Evolutionary conservation across 208 protist genomes (phyloP), one percentile per base, ranked within the genome.

Genomic region (Paratrypanosoma confusum): DNA sequence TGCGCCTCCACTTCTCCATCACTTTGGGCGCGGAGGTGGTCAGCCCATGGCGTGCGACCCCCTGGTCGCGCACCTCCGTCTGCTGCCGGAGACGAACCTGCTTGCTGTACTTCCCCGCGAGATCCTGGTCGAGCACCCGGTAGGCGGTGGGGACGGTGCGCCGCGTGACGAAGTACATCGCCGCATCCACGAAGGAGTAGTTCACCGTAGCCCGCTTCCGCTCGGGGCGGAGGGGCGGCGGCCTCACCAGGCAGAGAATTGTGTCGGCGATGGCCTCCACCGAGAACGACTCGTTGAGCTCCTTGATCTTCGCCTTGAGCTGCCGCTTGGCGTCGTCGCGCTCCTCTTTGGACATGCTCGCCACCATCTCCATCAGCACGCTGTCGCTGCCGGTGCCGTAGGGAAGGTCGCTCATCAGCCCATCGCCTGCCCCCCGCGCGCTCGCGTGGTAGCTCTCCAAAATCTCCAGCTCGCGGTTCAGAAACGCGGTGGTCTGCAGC

Each of bases 41-140:
- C 20, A 90, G 66, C 4, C 81, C 81, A n/a, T 48, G 56, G 48
- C 83, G 84, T 37, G 65, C 71, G 33, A 85, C 36, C 5, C 71
- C 71, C n/a, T 65, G 59, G 11, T 62, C 46, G 48, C 37, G 50
- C 4, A 47, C 27, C 25, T 77, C 55, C 13, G 80, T 29, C 11
- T 51, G 60, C 45, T 83, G 67, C 21, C 71, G 65, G 22, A 61
- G 62, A 41, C 35, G 25, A 17, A 68, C 64, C 62, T 90, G 75
- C 51, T 73, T 55, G 7, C 55, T 39, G 40, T 81, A 77, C 7
- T 44, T 44, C 0, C 59, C 40, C 32, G 57, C 61, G 20, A 75
- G 42, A 13, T 81, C 59, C 17, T 57, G 22, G 13, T 53, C 38
- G 27, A 75, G 42, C 63, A 67, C 72, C 23, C 65, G 59, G 32